phyloP scores from a whole-genome alignment of 2,329 filamentous ascomycete species.

The Emergomyces africanus region DNA sequence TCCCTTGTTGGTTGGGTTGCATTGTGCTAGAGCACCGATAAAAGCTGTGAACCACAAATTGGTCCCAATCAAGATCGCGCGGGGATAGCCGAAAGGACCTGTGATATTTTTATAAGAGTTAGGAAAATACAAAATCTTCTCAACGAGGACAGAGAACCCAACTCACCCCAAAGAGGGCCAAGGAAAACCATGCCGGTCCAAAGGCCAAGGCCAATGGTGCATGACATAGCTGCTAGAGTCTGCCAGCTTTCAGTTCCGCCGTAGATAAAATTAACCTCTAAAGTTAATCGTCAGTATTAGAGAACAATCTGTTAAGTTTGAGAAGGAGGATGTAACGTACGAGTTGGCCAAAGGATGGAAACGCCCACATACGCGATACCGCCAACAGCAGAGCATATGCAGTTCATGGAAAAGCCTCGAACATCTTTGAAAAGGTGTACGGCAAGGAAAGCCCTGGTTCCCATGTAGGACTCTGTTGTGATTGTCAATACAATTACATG shows the following conservation, averaged over 20 bases:
- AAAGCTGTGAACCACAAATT: conserved; percentile 1
- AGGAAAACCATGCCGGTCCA: background rate
- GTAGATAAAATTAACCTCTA: conserved; percentile 1
- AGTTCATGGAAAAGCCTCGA: conserved; percentile 1
- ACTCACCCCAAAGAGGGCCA: conserved; percentile 3
- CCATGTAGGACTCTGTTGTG: background rate
- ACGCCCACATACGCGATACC: background rate
- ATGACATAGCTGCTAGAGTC: conserved; percentile 1
- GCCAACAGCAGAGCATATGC: background rate
- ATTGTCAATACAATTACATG: too few relatives aligned
- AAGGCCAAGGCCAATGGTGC: conserved; percentile 1
- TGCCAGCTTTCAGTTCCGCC: background rate
- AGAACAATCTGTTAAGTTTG: background rate
- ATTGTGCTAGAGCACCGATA: conserved; percentile 1
- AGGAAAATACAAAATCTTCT: background rate
- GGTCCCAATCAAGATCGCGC: background rate
- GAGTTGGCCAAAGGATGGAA: conserved; percentile 1
- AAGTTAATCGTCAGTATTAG: background rate
- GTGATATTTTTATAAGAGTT: background rate
- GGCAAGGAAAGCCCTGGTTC: background rate
- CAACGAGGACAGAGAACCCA: too few relatives aligned
- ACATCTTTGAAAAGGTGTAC: conserved; percentile 1
- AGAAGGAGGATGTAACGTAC: background rate
- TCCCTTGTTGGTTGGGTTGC: background rate
- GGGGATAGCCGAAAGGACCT: conserved; percentile 1